Evolutionary conservation across 2,329 filamentous ascomycete genomes (phyloP).

Genomic region (Cryphonectria parasitica): DNA sequence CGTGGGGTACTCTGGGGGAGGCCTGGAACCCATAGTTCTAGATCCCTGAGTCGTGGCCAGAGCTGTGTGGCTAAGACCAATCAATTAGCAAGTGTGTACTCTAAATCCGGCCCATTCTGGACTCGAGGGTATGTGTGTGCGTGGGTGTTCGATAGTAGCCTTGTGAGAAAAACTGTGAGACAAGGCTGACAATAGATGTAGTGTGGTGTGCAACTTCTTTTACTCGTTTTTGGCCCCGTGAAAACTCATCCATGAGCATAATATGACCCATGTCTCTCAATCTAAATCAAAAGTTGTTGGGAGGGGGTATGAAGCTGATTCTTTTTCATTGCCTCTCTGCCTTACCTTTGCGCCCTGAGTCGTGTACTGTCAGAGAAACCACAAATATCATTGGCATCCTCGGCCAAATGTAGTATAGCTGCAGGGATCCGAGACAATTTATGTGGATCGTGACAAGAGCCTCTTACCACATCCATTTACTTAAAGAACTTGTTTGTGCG

Average conservation of each 20-base stretch:
- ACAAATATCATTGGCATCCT: neutral
- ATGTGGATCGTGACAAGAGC: neutral
- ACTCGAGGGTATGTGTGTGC: neutral
- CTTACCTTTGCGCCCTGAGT: neutral
- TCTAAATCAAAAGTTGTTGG: neutral
- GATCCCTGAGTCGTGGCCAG: neutral
- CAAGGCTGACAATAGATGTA: neutral
- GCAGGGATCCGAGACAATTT: neutral
- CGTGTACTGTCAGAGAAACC: slow-evolving; percentile 2
- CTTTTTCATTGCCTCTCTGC: neutral
- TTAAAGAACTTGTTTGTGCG: neutral
- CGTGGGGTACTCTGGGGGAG: slow-evolving; percentile 21
- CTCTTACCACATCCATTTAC: neutral
- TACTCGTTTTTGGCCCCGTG: no score
- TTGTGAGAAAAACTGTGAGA: neutral
- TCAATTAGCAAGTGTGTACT: neutral
- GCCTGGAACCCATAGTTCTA: neutral
- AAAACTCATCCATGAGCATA: neutral
- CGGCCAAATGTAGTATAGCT: neutral
- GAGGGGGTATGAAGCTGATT: neutral
- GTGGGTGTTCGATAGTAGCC: neutral
- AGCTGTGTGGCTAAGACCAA: neutral
- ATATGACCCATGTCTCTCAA: neutral
- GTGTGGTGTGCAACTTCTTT: neutral
- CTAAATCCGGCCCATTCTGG: neutral